Evolutionary conservation across 768 basidiomycete genomes (phyloP).

Genomic region (Kondoa malvinella): DNA sequence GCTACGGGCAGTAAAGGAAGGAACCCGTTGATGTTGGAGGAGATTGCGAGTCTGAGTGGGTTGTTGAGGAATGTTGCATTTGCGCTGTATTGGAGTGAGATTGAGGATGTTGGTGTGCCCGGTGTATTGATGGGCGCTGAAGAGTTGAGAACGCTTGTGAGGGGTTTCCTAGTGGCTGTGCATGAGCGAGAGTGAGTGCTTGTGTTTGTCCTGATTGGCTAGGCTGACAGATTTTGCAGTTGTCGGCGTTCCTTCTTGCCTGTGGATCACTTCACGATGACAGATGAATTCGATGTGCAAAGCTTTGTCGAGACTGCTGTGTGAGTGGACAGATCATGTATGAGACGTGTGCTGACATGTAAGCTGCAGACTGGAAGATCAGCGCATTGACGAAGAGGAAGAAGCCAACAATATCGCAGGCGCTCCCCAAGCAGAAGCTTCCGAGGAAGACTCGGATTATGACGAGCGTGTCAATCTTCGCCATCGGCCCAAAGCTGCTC

Average conservation of each 20-base stretch:
- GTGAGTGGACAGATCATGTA: conserved; percentile 39
- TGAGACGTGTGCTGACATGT: neutral
- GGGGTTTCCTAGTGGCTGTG: conserved; percentile 58
- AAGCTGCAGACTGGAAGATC: conserved; percentile 46
- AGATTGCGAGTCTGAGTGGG: conserved; percentile 56
- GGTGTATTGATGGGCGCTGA: conserved; percentile 44
- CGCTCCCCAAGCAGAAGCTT: conserved; percentile 17
- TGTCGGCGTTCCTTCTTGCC: conserved; percentile 71
- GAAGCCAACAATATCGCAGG: conserved; percentile 8
- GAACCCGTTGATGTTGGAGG: conserved; percentile 68
- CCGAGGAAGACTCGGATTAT: conserved; percentile 22
- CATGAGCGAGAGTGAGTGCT: conserved; percentile 57
- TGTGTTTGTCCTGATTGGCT: neutral
- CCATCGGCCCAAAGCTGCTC: conserved; percentile 15
- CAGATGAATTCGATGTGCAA: conserved; percentile 42
- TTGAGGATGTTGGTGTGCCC: conserved; percentile 28
- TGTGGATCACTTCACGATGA: conserved; percentile 63
- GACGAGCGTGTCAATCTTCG: conserved; percentile 14
- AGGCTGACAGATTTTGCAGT: conserved; percentile 34
- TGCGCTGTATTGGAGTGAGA: conserved; percentile 50
- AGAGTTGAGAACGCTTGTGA: conserved; percentile 55
- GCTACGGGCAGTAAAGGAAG: conserved; percentile 28
- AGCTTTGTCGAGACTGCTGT: conserved; percentile 76
- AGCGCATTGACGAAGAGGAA: conserved; percentile 31
- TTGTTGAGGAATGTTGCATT: conserved; percentile 72